Base-by-base conservation (phyloP, 345 rosid species). In the Eucalyptus brandiana region DNA sequence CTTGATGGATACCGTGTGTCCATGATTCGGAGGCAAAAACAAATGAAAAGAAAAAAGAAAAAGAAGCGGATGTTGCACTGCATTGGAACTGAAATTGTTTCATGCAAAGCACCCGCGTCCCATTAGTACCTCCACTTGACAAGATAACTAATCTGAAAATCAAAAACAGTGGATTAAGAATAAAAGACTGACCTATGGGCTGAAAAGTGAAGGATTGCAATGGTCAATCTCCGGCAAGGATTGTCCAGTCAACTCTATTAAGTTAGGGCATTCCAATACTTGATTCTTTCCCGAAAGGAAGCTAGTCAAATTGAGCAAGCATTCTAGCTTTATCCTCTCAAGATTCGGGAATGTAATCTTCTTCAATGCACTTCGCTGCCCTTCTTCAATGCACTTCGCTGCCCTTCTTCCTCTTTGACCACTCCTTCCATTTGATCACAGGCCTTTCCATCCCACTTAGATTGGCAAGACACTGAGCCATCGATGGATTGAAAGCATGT, bases 231-330 rank as follows among this genome's bases (percentile, higher is more conserved):
- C 65, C 8, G 6, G 8, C 44, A 42, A 42, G n/a, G n/a, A n/a
- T n/a, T n/a, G n/a, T n/a, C n/a, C n/a, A n/a, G n/a, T n/a, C n/a
- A n/a, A 2, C 0, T 14, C 2, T 6, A 49, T 49, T 14, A n/a
- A n/a, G n/a, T 16, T 0, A 0, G 19, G 53, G 1, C 53, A 50
- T 0, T 50, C 53, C 0, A 16, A 0, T 1, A 0, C 5, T 0
- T 50, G 8, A 50, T 50, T 50, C 19, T 50, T 50, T 7, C 19
- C 19, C 0, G 3, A 50, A 2, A 50, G 19, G 53, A 50, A 50
- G 0, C 19, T 16, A 0, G 1, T 50, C 53, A 50, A 50, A 50
- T 2, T 15, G 19, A 8, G 53, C 1, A 50, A 0, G 53, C 53
- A 6, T 50, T 50, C 53, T 0, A 50, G 0, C 19, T 16, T 0